phyloP scores from a whole-genome alignment of 2,329 filamentous ascomycete genomes.

The Periconia digitata region DNA sequence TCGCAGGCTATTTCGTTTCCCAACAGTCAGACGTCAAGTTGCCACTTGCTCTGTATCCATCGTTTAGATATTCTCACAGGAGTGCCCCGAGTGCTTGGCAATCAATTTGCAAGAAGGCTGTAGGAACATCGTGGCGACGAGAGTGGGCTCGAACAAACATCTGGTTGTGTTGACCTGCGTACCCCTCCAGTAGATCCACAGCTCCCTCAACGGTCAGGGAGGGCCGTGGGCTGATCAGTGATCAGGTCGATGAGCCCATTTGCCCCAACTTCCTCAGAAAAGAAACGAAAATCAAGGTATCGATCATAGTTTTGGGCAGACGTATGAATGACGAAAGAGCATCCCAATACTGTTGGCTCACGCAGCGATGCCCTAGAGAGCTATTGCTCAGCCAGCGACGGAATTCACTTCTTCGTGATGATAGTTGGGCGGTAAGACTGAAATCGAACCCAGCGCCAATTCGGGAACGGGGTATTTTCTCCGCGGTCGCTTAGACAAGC shows the following conservation, averaged over 20 bases:
- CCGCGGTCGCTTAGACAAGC: conserved; percentile 18
- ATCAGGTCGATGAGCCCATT: too few species aligned
- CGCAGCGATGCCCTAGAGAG: conserved; percentile 1
- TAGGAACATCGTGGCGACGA: conserved; percentile 25
- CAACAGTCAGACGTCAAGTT: conserved; percentile 22
- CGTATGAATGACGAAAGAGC: conserved; percentile 11
- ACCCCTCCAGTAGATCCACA: conserved; percentile 24
- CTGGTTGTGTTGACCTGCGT: conserved; percentile 16
- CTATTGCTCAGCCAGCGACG: not conserved
- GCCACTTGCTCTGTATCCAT: conserved; percentile 13
- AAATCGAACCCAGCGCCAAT: conserved; percentile 13
- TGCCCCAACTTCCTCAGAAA: conserved; percentile 22
- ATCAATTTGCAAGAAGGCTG: conserved; percentile 10
- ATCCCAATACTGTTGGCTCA: conserved; percentile 4
- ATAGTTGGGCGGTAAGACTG: conserved; percentile 13
- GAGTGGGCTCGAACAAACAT: conserved; percentile 16
- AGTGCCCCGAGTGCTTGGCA: conserved; percentile 23
- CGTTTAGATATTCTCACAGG: conserved; percentile 16
- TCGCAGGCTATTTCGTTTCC: conserved; percentile 36
- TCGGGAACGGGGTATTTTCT: conserved; percentile 25
- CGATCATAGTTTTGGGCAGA: conserved; percentile 24
- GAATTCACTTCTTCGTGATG: conserved; percentile 3
- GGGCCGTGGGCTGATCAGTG: not conserved
- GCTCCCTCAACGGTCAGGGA: conserved; percentile 10
- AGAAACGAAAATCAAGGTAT: too few species aligned